A percentile compares a stretch with the other conserved stretches of the same genome.
phyloP scores from a whole-genome alignment of 352 stramenopile species.

The Phytopythium mirpurense region DNA sequence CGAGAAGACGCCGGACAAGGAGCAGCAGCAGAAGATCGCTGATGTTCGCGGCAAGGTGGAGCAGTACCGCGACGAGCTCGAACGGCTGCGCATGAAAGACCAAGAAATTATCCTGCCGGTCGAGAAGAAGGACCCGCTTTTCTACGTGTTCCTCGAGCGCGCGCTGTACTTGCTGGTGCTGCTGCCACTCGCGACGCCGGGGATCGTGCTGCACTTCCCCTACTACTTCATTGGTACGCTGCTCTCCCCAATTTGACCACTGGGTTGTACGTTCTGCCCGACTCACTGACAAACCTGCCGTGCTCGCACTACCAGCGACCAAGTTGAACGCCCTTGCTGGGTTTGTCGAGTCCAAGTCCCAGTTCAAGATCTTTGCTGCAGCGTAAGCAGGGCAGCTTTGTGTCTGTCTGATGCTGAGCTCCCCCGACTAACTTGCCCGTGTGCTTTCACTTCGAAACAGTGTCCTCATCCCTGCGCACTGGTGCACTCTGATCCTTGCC shows the following conservation, averaged over 20 bases:
- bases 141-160: constrained; percentile 62
- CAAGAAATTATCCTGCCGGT: constrained; percentile 53
- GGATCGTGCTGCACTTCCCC: constrained; percentile 64
- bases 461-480: constrained; percentile 63
- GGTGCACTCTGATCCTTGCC: constrained; percentile 52
- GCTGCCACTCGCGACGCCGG: constrained; percentile 56
- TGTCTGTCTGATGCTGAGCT: neutral
- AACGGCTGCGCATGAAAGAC: constrained; percentile 58
- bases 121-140: constrained; percentile 40
- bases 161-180: constrained; percentile 64
- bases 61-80: constrained; percentile 53
- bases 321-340: constrained; percentile 69
- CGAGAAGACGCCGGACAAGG: constrained; percentile 36
- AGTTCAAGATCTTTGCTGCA: constrained; percentile 78
- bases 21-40: constrained; percentile 30
- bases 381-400: constrained; percentile 22
- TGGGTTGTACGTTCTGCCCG: constrained; percentile 3
- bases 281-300: neutral
- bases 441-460: constrained; percentile 20
- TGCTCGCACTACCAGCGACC: constrained; percentile 19
- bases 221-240: constrained; percentile 77
- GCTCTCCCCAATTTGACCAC: too few species aligned
- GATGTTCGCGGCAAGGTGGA: constrained; percentile 44
- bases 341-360: constrained; percentile 69
- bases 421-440: neutral